These are phyloP conservation scores for Ambispora gerdemannii DNA, from an alignment of 192 early-diverging fungal genomes.

Conservation along the genomic window DNA sequence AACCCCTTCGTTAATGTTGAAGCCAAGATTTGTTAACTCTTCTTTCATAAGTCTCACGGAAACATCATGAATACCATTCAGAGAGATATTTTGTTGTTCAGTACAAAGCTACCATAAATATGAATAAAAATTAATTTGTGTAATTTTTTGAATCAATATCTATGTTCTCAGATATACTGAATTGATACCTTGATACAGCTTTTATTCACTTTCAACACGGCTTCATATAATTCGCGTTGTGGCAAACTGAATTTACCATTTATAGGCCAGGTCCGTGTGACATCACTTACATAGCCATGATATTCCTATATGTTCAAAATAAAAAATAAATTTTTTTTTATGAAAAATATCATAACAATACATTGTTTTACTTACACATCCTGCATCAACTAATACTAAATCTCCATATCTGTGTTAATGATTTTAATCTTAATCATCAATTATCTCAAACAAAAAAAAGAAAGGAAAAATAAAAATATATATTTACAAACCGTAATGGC, in stretches of 20 bases:
- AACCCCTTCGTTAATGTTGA: conserved; percentile 55
- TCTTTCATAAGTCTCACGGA: conserved; percentile 65
- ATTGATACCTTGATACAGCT: conserved; percentile 72
- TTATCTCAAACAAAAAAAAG: no score
- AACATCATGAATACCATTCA: conserved; percentile 81
- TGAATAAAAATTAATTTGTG: no score
- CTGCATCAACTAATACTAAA: conserved; percentile 87
- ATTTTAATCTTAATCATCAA: no score
- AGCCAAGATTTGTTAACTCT: conserved; percentile 71
- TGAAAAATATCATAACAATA: not conserved
- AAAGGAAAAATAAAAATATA: not conserved
- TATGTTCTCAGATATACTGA: conserved; percentile 3
- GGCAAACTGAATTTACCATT: conserved; percentile 76
- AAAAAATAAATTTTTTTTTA: not conserved
- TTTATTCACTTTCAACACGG: conserved; percentile 80
- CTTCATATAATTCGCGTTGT: conserved; percentile 82
- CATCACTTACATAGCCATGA: conserved; percentile 85
- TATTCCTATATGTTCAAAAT: no score
- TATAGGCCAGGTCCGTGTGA: conserved; percentile 92
- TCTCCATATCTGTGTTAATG: conserved; percentile 62
- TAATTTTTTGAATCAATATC: not conserved
- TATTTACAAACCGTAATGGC: conserved; percentile 43
- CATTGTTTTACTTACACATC: conserved; percentile 44
- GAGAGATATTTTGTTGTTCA: conserved; percentile 51
- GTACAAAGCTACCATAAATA: conserved; percentile 59